Base-by-base conservation (phyloP, 2,329 filamentous ascomycete genomes). In the Achaetomium macrosporum region DNA sequence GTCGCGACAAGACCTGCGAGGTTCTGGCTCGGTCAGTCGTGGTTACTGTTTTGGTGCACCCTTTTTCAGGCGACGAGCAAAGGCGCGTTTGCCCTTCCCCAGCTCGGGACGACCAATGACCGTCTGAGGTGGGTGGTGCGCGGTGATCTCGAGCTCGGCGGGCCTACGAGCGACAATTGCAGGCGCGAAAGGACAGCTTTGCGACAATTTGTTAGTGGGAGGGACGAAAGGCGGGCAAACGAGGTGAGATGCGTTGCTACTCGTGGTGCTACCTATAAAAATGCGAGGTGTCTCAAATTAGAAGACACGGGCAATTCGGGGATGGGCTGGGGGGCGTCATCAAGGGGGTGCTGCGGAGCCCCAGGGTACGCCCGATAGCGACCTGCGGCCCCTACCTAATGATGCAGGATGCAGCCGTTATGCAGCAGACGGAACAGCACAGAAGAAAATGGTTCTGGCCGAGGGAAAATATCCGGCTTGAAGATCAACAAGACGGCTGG, bases 251-350 rank as follows among this genome's bases (percentile, higher is more conserved):
- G 42, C 40, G 11, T 53, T 45, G 41, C 46, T 35, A 42, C 13
- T 45, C 46, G 57, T 59, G 56, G 60, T 60, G 57, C 55, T 58
- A 60, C 59, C 52, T 54, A 51, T 45, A 55, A 57, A 57, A 57
- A 57, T 51, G 58, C 55, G 51, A 49, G 51, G 30, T 60, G 58
- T 57, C 51, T 55, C 58, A 57, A 63, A 63, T 63, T 60, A 60
- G 47, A 50, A 54, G 50, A 55, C 33, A 52, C 53, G n/a, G n/a
- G n/a, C n/a, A 54, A 57, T 59, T 58, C 41, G 48, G 59, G 59
- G 51, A 55, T 54, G 58, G 56, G 37, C 45, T 47, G 50, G 57
- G 42, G n/a, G n/a, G n/a, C n/a, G n/a, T n/a, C n/a, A n/a, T 45
- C 50, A 54, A 56, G 59, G 60, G 60, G 49, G 49, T 42, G 47